These are phyloP conservation scores for Monilinia fructicola DNA, from an alignment of 2,329 filamentous ascomycete genomes.

Conservation along the genomic window DNA sequence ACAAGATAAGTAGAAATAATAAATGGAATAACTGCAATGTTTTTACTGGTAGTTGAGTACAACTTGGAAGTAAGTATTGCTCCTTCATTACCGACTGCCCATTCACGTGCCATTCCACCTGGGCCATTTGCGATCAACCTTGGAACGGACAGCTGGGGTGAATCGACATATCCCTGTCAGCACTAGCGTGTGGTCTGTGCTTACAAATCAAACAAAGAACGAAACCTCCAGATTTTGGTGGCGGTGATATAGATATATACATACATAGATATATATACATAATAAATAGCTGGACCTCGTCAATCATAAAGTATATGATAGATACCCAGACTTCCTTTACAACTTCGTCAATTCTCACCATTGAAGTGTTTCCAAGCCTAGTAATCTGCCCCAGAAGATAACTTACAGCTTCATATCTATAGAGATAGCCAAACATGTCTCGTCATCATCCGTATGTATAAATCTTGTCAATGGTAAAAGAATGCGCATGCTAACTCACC, in stretches of 20 bases:
- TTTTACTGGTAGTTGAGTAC: too few relatives aligned
- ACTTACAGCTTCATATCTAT: slow-evolving; percentile 11
- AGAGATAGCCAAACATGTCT: slow-evolving; percentile 34
- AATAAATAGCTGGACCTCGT: slow-evolving; percentile 9
- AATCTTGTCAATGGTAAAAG: slow-evolving; percentile 1
- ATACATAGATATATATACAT: neutral
- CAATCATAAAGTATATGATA: neutral
- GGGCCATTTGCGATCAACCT: too few relatives aligned
- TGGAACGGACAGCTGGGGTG: neutral
- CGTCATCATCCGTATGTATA: slow-evolving; percentile 65
- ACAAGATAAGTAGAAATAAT: neutral
- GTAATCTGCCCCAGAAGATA: neutral
- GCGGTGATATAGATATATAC: slow-evolving; percentile 20
- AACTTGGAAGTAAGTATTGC: too few relatives aligned
- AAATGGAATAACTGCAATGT: neutral
- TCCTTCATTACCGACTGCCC: too few relatives aligned
- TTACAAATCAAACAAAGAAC: slow-evolving; percentile 28
- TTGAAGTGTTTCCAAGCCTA: neutral
- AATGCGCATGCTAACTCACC: slow-evolving; percentile 21
- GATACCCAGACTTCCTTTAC: too few relatives aligned
- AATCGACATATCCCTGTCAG: slow-evolving; percentile 9
- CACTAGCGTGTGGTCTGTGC: slow-evolving; percentile 28
- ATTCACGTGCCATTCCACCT: neutral
- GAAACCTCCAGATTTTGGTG: slow-evolving; percentile 25
- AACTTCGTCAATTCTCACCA: neutral